Conservation (phyloP, 208 protist genomes). For the Trichomonas gallinae region DNA sequence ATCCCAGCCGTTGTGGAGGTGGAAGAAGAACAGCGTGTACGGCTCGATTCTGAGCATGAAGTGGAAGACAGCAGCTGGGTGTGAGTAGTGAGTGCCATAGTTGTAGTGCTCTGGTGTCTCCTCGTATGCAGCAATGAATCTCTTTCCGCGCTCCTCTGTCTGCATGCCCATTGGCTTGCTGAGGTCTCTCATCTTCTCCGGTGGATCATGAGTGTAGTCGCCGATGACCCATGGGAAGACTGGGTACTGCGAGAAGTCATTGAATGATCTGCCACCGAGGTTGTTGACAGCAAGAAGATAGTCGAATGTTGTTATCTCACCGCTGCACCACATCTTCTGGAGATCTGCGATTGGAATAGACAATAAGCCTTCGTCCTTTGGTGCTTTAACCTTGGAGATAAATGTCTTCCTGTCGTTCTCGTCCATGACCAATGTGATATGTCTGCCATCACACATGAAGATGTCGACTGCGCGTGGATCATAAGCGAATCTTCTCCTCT, state of each 20-base stretch:
- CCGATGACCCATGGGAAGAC: not conserved
- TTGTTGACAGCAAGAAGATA: not conserved
- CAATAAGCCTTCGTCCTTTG: not conserved
- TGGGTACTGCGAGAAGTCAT: slow-evolving; percentile 11
- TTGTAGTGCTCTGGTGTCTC: not conserved
- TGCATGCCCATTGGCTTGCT: not conserved
- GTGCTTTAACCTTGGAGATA: not conserved
- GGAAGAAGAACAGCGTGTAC: not conserved
- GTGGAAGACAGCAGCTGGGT: not conserved
- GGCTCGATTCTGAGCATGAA: not conserved
- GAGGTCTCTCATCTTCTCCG: not conserved
- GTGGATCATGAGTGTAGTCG: not conserved
- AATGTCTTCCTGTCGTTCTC: not conserved
- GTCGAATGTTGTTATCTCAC: not conserved
- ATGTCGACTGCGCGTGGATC: not conserved
- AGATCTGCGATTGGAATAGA: not conserved
- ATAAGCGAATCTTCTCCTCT: not conserved
- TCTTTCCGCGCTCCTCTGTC: not conserved
- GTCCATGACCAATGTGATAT: not conserved
- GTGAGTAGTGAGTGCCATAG: not conserved
- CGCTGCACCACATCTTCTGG: not conserved
- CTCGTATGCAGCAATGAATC: not conserved
- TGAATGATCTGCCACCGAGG: not conserved
- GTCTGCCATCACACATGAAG: not conserved
- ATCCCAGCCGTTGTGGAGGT: not conserved